phyloP scores from a whole-genome alignment of 2,329 filamentous ascomycete species.

The Fusarium tjaetaba region DNA sequence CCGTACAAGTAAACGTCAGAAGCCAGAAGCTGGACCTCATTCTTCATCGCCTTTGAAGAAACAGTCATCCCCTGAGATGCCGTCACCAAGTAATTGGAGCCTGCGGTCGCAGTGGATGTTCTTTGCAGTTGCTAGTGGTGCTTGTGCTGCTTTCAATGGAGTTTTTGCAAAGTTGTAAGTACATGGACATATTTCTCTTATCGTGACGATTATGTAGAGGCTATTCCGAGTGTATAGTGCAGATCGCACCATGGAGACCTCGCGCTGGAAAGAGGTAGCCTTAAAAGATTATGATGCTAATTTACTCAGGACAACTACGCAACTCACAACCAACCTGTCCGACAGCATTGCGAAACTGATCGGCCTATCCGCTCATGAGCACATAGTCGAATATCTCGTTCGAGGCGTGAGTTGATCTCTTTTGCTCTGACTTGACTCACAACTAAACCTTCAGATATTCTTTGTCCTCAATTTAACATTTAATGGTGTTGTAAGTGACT shows the following conservation, averaged over 20 bases:
- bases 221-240: background rate
- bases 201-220: background rate
- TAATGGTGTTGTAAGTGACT: slow-evolving; percentile 70
- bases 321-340: slow-evolving; percentile 62
- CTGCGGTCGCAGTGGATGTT: slow-evolving; percentile 67
- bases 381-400: slow-evolving; percentile 58
- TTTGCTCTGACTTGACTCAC: background rate
- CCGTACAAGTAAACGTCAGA: slow-evolving; percentile 40
- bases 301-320: slow-evolving; percentile 62
- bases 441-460: slow-evolving; percentile 64
- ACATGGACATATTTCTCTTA: background rate
- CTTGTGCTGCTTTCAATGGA: slow-evolving; percentile 82
- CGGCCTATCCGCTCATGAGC: slow-evolving; percentile 54
- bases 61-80: slow-evolving; percentile 17
- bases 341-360: slow-evolving; percentile 55
- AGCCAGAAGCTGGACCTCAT: background rate
- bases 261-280: too few species aligned
- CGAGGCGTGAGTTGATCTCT: slow-evolving; percentile 55
- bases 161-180: slow-evolving; percentile 84
- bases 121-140: slow-evolving; percentile 77
- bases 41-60: background rate
- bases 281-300: background rate
- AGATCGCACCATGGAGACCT: background rate
- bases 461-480: slow-evolving; percentile 79
- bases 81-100: slow-evolving; percentile 41